Conservation (phyloP, 805 yeast genomes). For the Tetrapisispora taiwanensis region DNA sequence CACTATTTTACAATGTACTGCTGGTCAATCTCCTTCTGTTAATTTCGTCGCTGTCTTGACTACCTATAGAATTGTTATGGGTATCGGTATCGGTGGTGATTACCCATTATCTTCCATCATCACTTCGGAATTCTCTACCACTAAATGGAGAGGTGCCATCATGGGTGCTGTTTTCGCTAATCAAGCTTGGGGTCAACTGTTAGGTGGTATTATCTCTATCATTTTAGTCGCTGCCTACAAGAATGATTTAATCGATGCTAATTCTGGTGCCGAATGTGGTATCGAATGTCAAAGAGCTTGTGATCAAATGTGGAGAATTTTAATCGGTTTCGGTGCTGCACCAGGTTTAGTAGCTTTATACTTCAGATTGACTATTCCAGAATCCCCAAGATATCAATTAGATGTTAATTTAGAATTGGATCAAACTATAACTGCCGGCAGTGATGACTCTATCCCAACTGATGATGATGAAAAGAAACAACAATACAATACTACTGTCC, state of each 20-base stretch:
- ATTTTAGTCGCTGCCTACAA: constrained; percentile 71
- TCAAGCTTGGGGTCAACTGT: constrained; percentile 93
- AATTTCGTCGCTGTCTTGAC: constrained; percentile 64
- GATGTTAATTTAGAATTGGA: constrained; percentile 40
- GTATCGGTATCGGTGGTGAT: constrained; percentile 97
- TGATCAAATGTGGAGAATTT: constrained; percentile 92
- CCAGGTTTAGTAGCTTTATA: constrained; percentile 80
- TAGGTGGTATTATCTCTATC: constrained; percentile 78
- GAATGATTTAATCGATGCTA: constrained; percentile 43
- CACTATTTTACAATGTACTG: constrained; percentile 63
- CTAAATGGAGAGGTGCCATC: constrained; percentile 96
- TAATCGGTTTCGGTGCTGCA: constrained; percentile 81
- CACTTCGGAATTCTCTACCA: constrained; percentile 84
- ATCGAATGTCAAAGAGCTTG: constrained; percentile 61
- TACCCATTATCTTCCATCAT: constrained; percentile 87
- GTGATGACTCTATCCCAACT: not conserved
- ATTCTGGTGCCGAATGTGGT: constrained; percentile 50
- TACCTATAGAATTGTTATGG: constrained; percentile 77
- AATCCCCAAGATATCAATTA: constrained; percentile 83
- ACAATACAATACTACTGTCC: constrained; percentile 1
- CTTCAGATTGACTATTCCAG: constrained; percentile 89
- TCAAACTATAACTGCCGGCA: not conserved
- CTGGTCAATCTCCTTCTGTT: constrained; percentile 64
- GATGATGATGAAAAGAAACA: constrained; percentile 3
- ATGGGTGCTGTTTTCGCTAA: constrained; percentile 95